Base-by-base conservation (phyloP, 1,284 basidiomycete species). In the Cutaneotrichosporon sp. region DNA sequence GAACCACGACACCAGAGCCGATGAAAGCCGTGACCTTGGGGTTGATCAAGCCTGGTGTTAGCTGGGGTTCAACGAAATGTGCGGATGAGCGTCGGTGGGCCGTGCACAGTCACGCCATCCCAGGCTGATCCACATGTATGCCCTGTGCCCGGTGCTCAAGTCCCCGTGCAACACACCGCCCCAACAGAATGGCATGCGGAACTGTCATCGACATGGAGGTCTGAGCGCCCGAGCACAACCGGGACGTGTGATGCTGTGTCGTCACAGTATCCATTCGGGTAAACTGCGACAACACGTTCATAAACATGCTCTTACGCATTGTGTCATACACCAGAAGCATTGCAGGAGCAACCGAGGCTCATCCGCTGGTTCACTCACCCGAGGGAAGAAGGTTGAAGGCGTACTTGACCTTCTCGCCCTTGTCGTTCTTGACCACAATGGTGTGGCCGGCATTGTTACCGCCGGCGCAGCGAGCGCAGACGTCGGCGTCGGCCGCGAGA, bases 401-500 rank as follows among this genome's bases (percentile, higher is more conserved):
- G 75, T 89, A 97, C 21, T 86, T 93, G 73, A 84, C 83, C 59
- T 78, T 84, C 74, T 84, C 71, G 82, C 84, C 67, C 79, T 81
- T 52, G 77, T 84, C 62, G 81, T 79, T 73, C 43, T 88, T 85
- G 36, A 87, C 90, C 60, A 98, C 88, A 73, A 98, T 97, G 33
- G 96, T 98, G 77, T 98, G 94, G 7, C 94, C 96, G 39, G 94
- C 94, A 73, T 98, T 98, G 79, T 97, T 97, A 17, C 94, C 96
- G 23, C 94, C 94, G 7, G 94, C 94, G 74, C 92, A 97, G 44
- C 94, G 84, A 34, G 93, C 94, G 69, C 93, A 97, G 69, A 98
- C 77, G 73, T 98, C 94, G 64, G 84, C 83, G 51, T 94, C 83
- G 18, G 86, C 88, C 43, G 90, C 82, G 63, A 96, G 80, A 70